These are phyloP conservation scores for Chrysanthemum seticuspe DNA, from an alignment of 129 eudicot species.

Conservation along the genomic window DNA sequence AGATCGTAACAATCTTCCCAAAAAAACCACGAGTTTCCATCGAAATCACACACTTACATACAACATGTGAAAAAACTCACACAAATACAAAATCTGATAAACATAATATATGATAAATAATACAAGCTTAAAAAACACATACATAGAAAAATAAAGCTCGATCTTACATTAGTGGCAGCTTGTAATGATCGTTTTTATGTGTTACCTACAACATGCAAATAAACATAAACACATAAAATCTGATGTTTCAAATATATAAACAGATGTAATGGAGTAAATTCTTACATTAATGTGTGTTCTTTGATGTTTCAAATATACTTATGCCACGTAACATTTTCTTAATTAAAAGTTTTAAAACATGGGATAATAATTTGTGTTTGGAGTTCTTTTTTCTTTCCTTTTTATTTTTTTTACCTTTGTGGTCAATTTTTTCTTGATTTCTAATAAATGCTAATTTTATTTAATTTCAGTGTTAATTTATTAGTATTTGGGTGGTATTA, in stretches of 20 bases:
- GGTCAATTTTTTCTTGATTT: background rate
- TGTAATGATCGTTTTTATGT: too few relatives aligned
- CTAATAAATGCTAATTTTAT: background rate
- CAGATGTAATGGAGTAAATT: constrained; percentile 3
- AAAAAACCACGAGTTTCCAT: background rate
- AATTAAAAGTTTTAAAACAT: background rate
- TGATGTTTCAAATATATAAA: background rate
- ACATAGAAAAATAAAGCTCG: too few relatives aligned
- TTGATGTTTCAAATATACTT: background rate
- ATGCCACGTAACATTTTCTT: constrained; percentile 22
- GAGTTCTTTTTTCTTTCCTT: background rate
- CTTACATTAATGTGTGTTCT: constrained; percentile 23
- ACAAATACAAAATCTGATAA: constrained; percentile 13
- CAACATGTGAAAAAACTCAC: constrained; percentile 1
- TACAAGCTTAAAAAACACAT: too few relatives aligned
- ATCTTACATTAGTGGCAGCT: too few relatives aligned
- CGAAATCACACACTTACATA: constrained; percentile 6
- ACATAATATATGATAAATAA: too few relatives aligned
- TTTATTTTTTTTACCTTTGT: background rate
- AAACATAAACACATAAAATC: background rate
- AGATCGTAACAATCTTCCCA: too few relatives aligned
- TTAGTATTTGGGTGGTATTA: background rate
- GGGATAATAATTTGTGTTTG: background rate
- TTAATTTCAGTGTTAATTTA: background rate
- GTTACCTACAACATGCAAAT: background rate